Conservation (phyloP, 352 stramenopile genomes). For the Phytophthora sp. region DNA sequence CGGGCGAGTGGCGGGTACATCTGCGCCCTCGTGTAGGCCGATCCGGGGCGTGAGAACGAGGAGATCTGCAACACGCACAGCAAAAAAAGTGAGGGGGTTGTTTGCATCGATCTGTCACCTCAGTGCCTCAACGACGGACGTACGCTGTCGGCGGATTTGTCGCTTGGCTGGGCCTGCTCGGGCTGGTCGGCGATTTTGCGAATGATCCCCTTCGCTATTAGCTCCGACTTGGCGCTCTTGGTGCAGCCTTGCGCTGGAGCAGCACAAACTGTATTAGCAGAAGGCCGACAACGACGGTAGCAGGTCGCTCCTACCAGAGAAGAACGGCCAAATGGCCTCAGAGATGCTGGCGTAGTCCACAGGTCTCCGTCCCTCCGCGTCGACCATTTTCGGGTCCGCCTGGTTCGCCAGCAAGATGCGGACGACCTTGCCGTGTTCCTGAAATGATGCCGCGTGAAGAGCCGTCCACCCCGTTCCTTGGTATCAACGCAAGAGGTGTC, state of each 20-base stretch:
- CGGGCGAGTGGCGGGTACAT: slow-evolving; percentile 55
- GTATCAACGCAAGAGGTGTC: not conserved
- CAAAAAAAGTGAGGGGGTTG: too few species aligned
- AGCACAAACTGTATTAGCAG: not conserved
- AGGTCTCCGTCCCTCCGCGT: slow-evolving; percentile 53
- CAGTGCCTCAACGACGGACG: not conserved
- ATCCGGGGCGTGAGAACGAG: slow-evolving; percentile 76
- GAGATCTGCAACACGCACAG: slow-evolving; percentile 78
- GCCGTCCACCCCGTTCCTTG: slow-evolving; percentile 71
- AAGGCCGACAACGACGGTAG: not conserved
- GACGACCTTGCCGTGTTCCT: slow-evolving; percentile 73
- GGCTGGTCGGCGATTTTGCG: slow-evolving; percentile 65
- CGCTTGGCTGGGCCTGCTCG: slow-evolving; percentile 38
- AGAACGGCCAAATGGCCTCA: slow-evolving; percentile 75
- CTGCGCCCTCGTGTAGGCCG: slow-evolving; percentile 70
- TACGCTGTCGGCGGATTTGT: slow-evolving; percentile 62
- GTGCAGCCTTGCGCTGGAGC: slow-evolving; percentile 48
- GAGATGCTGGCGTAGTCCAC: slow-evolving; percentile 78
- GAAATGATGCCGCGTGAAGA: slow-evolving; percentile 68
- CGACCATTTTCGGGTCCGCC: slow-evolving; percentile 49
- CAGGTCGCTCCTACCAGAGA: slow-evolving; percentile 51
- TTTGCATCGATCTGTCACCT: not conserved
- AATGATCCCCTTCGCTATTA: slow-evolving; percentile 69
- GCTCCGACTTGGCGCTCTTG: slow-evolving; percentile 61
- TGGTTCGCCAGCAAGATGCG: slow-evolving; percentile 55